Base-by-base conservation (phyloP, 148 eudicot genomes). In the Rhododendron ovatum region DNA sequence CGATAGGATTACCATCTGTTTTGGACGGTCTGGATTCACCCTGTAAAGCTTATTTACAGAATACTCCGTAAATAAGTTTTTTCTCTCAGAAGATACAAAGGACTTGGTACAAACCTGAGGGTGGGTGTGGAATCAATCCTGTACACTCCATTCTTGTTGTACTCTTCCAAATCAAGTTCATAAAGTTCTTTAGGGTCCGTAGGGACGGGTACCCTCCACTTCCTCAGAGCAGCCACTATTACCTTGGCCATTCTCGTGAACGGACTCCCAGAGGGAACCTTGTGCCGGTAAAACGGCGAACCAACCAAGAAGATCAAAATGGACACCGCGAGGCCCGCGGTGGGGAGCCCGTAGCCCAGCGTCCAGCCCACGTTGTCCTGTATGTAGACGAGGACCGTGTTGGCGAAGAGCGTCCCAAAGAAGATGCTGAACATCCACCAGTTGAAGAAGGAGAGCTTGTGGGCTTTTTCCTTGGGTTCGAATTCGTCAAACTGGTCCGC, bases 401-500 rank as follows among this genome's bases (percentile, higher is more conserved):
- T 95, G 61, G 98, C 96, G 86, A 95, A 95, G 76, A 95, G 92
- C 10, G 95, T 93, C 6, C 98, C 98, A 45, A 92, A 86, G 88
- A 95, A 95, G 37, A 95, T 94, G 86, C 98, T 93, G 50, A 95
- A 95, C 95, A 92, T 91, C 98, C 98, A 95, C 98, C 98, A 95
- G 80, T 95, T 95, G 89, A 95, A 95, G 92, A 95, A 95, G 30
- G 96, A 93, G 24, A 93, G 91, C 82, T 95, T 94, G 7, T 93
- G 96, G 84, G 89, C 86, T 83, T 94, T 94, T 82, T 94, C 98
- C 45, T 92, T 94, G 14, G 95, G 96, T 41, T 94, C 94, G 83
- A 91, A 94, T 5, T 90, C 95, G 22, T 95, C 98, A 55, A 95
- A 95, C 33, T 95, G 98, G 91, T 94, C 98, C 0, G 95, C 98